phyloP scores from a whole-genome alignment of 768 basidiomycete genomes.

The Suillus discolor region DNA sequence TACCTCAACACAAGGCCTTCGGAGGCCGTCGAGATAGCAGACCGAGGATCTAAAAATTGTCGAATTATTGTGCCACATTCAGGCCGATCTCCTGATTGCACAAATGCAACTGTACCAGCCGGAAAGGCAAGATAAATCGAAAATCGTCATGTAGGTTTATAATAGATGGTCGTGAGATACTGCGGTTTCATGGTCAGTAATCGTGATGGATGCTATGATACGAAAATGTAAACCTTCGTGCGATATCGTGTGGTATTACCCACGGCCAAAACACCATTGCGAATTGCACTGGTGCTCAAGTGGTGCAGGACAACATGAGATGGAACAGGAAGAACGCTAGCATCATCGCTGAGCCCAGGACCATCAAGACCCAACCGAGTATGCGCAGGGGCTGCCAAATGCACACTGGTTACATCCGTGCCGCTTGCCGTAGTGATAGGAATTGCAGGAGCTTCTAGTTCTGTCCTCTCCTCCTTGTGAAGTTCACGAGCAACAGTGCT shows the following conservation, averaged over 20 bases:
- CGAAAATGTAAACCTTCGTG: conserved; percentile 66
- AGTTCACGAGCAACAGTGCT: conserved; percentile 34
- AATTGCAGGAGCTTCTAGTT: conserved; percentile 27
- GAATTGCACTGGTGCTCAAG: conserved; percentile 92
- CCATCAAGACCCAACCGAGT: conserved; percentile 40
- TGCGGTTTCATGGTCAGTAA: conserved; percentile 34
- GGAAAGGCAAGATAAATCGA: background rate
- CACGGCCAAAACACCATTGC: conserved; percentile 91
- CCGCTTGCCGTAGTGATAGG: conserved; percentile 42
- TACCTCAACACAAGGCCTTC: background rate
- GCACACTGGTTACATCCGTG: conserved; percentile 36
- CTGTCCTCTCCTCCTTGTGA: conserved; percentile 25
- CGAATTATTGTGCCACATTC: background rate
- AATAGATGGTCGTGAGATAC: conserved; percentile 87
- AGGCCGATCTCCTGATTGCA: background rate
- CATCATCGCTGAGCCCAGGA: conserved; percentile 75
- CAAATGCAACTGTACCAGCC: background rate
- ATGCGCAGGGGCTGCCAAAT: conserved; percentile 26
- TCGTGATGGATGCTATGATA: conserved; percentile 8
- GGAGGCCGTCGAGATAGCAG: background rate
- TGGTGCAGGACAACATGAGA: conserved; percentile 95
- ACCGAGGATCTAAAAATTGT: background rate
- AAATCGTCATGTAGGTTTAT: conserved; percentile 56
- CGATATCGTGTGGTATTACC: conserved; percentile 90
- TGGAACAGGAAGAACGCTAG: conserved; percentile 88